These are phyloP conservation scores for Metschnikowia colocasiae DNA, from an alignment of 805 yeast genomes.

Conservation along the genomic window DNA sequence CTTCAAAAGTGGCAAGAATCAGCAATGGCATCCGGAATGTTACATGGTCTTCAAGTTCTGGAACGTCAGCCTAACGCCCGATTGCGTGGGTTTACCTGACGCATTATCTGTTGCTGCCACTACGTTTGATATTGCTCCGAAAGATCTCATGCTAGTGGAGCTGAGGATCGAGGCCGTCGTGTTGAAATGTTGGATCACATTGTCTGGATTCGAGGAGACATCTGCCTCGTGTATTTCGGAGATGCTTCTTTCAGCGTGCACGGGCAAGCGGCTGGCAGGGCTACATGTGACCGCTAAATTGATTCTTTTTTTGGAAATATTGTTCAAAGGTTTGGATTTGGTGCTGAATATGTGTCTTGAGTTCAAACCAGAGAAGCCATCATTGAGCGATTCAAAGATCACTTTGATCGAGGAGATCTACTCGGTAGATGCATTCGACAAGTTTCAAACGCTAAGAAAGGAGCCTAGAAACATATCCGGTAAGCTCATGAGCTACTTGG, in stretches of 20 bases:
- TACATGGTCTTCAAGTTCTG: constrained; percentile 96
- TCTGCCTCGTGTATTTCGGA: constrained; percentile 87
- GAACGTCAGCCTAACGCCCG: constrained; percentile 77
- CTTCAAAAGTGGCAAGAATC: constrained; percentile 83
- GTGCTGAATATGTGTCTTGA: constrained; percentile 28
- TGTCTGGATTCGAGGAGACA: constrained; percentile 86
- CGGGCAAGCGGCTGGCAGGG: constrained; percentile 66
- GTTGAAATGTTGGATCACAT: constrained; percentile 75
- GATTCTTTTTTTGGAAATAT: constrained; percentile 66
- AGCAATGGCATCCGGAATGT: constrained; percentile 99
- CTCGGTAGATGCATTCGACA: constrained; percentile 20
- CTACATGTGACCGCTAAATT: constrained; percentile 66
- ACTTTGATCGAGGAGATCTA: constrained; percentile 23
- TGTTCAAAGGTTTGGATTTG: constrained; percentile 72
- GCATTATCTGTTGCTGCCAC: constrained; percentile 8
- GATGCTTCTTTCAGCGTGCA: constrained; percentile 82
- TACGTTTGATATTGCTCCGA: constrained; percentile 30
- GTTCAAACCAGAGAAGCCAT: constrained; percentile 16
- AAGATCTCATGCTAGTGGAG: constrained; percentile 55
- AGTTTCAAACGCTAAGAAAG: constrained; percentile 39
- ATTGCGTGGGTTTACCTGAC: constrained; percentile 46
- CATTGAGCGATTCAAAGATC: constrained; percentile 13
- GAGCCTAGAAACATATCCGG: constrained; percentile 88
- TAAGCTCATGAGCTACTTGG: constrained; percentile 83
- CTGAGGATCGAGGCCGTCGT: constrained; percentile 55